A percentile compares a stretch with the other conserved stretches of the same genome.
Conservation (phyloP, 1,284 basidiomycete genomes). For the Mycena sp. region DNA sequence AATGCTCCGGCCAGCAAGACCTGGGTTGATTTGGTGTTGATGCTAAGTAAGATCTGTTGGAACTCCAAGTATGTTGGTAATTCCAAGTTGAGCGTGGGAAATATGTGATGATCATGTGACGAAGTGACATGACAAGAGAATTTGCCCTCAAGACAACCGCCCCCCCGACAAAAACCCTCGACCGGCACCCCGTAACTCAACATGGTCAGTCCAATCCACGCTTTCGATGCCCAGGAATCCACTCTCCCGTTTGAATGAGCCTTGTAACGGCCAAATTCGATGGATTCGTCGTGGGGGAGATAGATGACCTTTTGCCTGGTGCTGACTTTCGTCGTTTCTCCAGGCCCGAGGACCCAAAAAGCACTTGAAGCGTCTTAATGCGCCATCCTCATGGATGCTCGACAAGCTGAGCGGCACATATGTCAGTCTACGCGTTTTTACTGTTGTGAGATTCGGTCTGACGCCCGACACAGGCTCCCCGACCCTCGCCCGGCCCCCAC, state of each 20-base stretch:
- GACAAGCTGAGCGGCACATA: constrained; percentile 99
- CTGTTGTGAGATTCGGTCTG: constrained; percentile 23
- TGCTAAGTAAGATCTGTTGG: no score
- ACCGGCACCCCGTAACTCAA: constrained; percentile 18
- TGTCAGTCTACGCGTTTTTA: constrained; percentile 60
- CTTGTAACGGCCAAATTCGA: constrained; percentile 6
- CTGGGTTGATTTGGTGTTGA: no score
- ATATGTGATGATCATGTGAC: no score
- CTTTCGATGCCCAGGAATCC: not conserved
- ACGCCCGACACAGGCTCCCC: constrained; percentile 75
- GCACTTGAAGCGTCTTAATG: constrained; percentile 97
- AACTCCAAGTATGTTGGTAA: no score
- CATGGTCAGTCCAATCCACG: constrained; percentile 19
- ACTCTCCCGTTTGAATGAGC: not conserved
- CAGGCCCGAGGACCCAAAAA: constrained; percentile 99
- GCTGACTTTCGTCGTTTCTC: constrained; percentile 4
- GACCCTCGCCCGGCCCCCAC: constrained; percentile 98
- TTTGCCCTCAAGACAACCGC: constrained; percentile 53
- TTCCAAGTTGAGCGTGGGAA: no score
- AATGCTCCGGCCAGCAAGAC: no score
- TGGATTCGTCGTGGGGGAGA: constrained; percentile 2
- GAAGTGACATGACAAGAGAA: no score
- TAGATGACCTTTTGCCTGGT: not conserved
- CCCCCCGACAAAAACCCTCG: not conserved
- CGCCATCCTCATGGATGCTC: constrained; percentile 99